phyloP scores from a whole-genome alignment of 2,329 filamentous ascomycete species.

The Claviceps sp. region DNA sequence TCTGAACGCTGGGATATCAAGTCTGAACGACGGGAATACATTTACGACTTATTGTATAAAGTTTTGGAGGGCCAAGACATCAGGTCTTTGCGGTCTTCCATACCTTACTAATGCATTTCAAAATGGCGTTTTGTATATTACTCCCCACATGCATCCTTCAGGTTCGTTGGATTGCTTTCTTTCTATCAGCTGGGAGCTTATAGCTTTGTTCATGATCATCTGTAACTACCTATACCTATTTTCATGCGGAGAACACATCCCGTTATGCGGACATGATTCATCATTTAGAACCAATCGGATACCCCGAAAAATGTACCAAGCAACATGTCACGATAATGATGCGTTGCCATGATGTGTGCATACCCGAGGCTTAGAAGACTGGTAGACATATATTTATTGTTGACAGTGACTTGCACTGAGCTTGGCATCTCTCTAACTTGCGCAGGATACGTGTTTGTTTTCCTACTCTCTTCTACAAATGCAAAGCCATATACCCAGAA shows the following conservation, averaged over 20 bases:
- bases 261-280: background rate
- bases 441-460: slow-evolving; percentile 14
- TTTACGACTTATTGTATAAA: slow-evolving; percentile 31
- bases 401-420: slow-evolving; percentile 14
- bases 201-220: background rate
- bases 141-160: background rate
- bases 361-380: background rate
- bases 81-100: slow-evolving; percentile 13
- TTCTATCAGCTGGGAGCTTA: background rate
- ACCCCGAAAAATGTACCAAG: background rate
- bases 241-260: background rate
- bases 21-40: slow-evolving; percentile 27
- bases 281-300: background rate
- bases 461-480: slow-evolving; percentile 11
- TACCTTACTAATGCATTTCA: slow-evolving; percentile 12
- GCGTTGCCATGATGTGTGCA: background rate
- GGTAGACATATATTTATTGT: slow-evolving; percentile 10
- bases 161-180: background rate
- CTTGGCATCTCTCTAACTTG: slow-evolving; percentile 19
- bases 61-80: slow-evolving; percentile 22
- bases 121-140: background rate
- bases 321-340: background rate
- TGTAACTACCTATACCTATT: background rate
- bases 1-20: slow-evolving; percentile 33
- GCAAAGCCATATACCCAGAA: slow-evolving; percentile 6